Percentiles rank a stretch among this genome's conserved stretches.
phyloP scores from a whole-genome alignment of 31 red algal genomes.

The Asparagopsis taxiformis region DNA sequence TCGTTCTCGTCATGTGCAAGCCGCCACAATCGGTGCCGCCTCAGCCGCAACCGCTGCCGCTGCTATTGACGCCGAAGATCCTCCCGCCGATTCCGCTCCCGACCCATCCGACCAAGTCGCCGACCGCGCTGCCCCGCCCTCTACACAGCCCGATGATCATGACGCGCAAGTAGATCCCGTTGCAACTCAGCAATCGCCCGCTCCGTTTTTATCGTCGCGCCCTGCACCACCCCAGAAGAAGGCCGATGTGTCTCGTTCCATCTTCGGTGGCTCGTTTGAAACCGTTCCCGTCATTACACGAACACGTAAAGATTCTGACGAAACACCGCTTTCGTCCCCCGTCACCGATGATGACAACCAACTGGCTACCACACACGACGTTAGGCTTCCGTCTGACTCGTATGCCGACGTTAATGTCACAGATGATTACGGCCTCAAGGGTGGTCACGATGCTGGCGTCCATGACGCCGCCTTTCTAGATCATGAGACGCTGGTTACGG shows the following conservation, averaged over 20 bases:
- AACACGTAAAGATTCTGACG: neutral
- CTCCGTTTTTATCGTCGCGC: neutral
- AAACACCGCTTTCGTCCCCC: neutral
- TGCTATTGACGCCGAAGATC: too few species aligned
- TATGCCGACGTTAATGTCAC: conserved; percentile 35
- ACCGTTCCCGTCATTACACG: conserved; percentile 26
- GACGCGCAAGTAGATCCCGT: neutral
- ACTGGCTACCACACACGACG: neutral
- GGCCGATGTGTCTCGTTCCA: conserved; percentile 16
- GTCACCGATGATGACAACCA: neutral
- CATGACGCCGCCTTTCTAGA: conserved; percentile 44
- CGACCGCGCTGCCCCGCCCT: too few species aligned
- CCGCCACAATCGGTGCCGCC: too few species aligned
- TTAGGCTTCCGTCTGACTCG: conserved; percentile 14
- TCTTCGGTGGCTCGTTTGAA: conserved; percentile 16
- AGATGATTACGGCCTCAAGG: conserved; percentile 46
- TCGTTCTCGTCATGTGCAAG: too few species aligned
- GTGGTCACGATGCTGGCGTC: conserved; percentile 27
- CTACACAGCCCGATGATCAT: too few species aligned
- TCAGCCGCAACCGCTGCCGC: too few species aligned
- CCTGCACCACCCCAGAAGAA: conserved; percentile 1
- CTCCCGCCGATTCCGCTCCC: too few species aligned
- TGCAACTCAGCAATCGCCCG: neutral
- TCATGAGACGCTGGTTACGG: conserved; percentile 21
- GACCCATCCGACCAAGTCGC: too few species aligned